Evolutionary conservation across 2,329 filamentous ascomycete species (phyloP), one percentile per base, ranked within the genome.

Genomic region (Xylaria sp.): DNA sequence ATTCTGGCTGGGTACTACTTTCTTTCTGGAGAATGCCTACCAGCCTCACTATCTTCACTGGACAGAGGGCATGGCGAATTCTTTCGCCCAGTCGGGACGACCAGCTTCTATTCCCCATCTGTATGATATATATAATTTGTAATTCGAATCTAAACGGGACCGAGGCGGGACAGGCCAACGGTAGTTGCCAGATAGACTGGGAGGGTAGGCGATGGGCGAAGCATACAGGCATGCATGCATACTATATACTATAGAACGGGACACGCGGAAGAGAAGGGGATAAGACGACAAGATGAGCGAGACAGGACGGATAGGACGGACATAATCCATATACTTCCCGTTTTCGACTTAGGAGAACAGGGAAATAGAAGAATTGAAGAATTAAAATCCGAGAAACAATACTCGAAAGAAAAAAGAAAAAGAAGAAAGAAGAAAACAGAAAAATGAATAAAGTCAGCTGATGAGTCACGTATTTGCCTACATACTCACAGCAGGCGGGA

Each of bases 41-140:
- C 5, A 3, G 8, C 12, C 44, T 57, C 37, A 18, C 37, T n/a
- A 20, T 44, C 37, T 18, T 25, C n/a, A 44, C 6, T 25, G 2
- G 18, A 13, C 13, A 23, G 37, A 23, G 34, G 28, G 10, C 20
- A 39, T 28, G n/a, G 2, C 1, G 44, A n/a, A 5, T 54, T 48
- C 48, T 62, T 15, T 1, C 15, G 0, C 34, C 13, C 31, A 23
- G 50, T 54, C 9, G 8, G 15, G 25, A 23, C 13, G 9, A 3
- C 20, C 5, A 3, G 34, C 7, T 60, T 51, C 10, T 13, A 12
- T 13, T 18, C 20, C 25, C 37, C 39, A 2, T 25, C 44, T 66
- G 65, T 63, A 67, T 39, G 37, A 63, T 63, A 63, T 34, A 63
- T 61, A 57, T 44, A 46, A 34, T 57, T 15, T 61, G 34, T 66